Base-by-base conservation (phyloP, 768 basidiomycete species). In the Tremella fuciformis region DNA sequence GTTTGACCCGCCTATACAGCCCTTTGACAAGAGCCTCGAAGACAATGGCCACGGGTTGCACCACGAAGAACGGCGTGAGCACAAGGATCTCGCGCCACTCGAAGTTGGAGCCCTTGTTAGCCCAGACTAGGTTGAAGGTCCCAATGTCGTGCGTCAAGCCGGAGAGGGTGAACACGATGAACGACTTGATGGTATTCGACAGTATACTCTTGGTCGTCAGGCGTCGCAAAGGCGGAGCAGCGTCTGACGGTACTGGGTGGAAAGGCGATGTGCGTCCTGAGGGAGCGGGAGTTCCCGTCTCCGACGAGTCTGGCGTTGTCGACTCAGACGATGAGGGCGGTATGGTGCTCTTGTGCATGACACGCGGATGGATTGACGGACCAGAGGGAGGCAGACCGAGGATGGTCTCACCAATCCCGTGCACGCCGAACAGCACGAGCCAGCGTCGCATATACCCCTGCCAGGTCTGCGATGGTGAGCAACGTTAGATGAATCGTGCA, bases 351-450 rank as follows among this genome's bases (percentile, higher is more conserved):
- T 11, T 21, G n/a, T 22, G 2, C n/a, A 26, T 40, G n/a, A 53
- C 13, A 24, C 46, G 16, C n/a, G 68, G 63, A 25, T 57, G 60
- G 3, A 62, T 42, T 19, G 63, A 60, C 9, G 55, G 51, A 13
- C 68, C 66, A 11, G 68, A 61, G 16, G 57, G 60, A 22, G 71
- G 70, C 1, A 73, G 55, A 19, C 67, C 49, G 1, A 73, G 62
- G 26, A 73, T 57, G 25, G 57, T 65, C 59, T 73, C 69, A 18
- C 71, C 67, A 13, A 73, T 64, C 2, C 64, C 64, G 7, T 64
- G 55, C 69, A 67, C 69, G 8, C 69, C 69, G 26, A 68, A 53
- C 19, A 68, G 42, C 34, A 62, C 64, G 7, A 73, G 51, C 60
- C 59, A 68, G 25, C 69, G 50, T 46, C 67, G 55, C 47, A 55